A percentile compares a stretch with the other conserved stretches of the same genome.
Evolutionary conservation across 768 basidiomycete genomes (phyloP).

Genomic region (Suillus spraguei): DNA sequence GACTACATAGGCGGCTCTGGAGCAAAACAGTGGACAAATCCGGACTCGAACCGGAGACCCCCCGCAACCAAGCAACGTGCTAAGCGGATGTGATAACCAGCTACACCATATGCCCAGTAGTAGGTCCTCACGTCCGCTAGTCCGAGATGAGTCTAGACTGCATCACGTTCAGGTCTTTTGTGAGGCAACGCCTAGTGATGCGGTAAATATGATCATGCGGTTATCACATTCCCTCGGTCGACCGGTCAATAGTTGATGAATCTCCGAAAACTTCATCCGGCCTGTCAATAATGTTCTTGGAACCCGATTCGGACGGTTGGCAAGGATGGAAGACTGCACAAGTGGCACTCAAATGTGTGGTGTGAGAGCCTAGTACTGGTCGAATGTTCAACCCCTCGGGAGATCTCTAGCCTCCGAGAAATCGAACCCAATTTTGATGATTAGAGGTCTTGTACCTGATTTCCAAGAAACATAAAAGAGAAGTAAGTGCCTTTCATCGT

Average conservation of each 20-base stretch:
- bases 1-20: not conserved
- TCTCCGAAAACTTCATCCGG: not conserved
- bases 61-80: conserved; percentile 37
- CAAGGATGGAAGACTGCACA: not conserved
- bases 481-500: not conserved
- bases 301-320: not conserved
- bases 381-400: not conserved
- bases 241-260: not conserved
- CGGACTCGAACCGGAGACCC: conserved; percentile 43
- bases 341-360: not conserved
- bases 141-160: not conserved
- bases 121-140: not conserved
- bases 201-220: not conserved
- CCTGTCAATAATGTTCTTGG: not conserved
- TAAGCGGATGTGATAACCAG: conserved; percentile 45
- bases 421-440: not conserved
- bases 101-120: conserved; percentile 39
- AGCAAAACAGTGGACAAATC: conserved; percentile 35
- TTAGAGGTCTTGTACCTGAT: not conserved
- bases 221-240: not conserved
- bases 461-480: not conserved
- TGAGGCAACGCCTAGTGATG: not conserved
- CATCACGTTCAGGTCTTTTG: no score
- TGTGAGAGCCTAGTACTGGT: not conserved
- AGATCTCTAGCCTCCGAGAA: not conserved